phyloP scores from a whole-genome alignment of 1,139 yeast genomes.

The Pichia sp. region DNA sequence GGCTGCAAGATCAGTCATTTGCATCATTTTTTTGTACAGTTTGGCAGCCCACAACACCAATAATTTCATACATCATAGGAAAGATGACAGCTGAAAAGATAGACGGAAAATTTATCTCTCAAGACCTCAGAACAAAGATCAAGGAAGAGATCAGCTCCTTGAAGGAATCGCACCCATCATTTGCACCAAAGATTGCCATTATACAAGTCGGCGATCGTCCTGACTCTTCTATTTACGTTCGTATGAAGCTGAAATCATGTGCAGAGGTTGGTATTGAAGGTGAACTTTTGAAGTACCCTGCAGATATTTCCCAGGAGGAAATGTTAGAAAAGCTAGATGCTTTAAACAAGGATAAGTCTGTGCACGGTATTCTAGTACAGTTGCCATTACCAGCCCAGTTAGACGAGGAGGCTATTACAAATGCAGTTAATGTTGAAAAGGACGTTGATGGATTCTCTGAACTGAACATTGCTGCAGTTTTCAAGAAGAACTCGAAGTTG shows the following conservation, averaged over 20 bases:
- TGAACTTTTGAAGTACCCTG: conserved; percentile 49
- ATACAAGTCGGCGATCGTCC: conserved; percentile 73
- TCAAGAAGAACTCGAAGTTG: conserved; percentile 68
- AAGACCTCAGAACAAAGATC: conserved; percentile 23
- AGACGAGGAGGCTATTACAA: conserved; percentile 61
- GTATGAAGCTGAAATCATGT: conserved; percentile 69
- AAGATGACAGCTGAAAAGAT: conserved; percentile 23
- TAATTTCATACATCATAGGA: background rate
- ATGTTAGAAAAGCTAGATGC: conserved; percentile 48
- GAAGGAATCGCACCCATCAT: conserved; percentile 42
- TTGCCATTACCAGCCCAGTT: conserved; percentile 67
- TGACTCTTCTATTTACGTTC: conserved; percentile 71
- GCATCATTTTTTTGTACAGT: too few species aligned
- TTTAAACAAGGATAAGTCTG: conserved; percentile 54
- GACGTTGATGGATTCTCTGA: conserved; percentile 81
- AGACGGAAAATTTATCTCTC: conserved; percentile 28
- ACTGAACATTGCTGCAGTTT: conserved; percentile 66
- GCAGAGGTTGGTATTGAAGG: conserved; percentile 59
- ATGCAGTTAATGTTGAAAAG: conserved; percentile 58
- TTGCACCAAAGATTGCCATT: conserved; percentile 59
- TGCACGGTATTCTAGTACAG: conserved; percentile 67
- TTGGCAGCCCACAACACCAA: too few species aligned
- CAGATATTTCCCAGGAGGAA: conserved; percentile 47
- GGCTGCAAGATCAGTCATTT: too few species aligned
- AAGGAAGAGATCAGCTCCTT: conserved; percentile 42